phyloP scores from a whole-genome alignment of 2,329 filamentous ascomycete genomes.

The Botrytis cinerea region DNA sequence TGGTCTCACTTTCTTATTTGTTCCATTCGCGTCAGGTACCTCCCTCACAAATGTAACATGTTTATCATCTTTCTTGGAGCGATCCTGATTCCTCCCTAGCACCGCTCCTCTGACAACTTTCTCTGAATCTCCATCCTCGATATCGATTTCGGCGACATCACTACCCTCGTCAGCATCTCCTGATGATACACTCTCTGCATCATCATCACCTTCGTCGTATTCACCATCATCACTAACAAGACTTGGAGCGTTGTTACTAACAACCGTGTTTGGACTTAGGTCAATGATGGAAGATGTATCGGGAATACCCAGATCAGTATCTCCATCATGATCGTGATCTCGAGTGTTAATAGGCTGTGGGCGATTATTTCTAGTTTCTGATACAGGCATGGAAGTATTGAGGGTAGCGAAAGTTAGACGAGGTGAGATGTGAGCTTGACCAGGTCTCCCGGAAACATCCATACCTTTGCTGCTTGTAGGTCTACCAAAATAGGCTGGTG shows the following conservation, averaged over 20 bases:
- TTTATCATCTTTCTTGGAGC: conserved; percentile 40
- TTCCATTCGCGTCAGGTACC: conserved; percentile 20
- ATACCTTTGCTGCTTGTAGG: conserved; percentile 61
- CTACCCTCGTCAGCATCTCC: conserved; percentile 58
- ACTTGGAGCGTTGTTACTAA: conserved; percentile 76
- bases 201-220: conserved; percentile 70
- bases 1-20: background rate
- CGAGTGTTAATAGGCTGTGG: conserved; percentile 26
- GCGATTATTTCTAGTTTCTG: conserved; percentile 26
- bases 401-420: conserved; percentile 43
- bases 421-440: conserved; percentile 46
- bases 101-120: conserved; percentile 37
- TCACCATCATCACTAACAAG: conserved; percentile 80
- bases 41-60: conserved; percentile 44
- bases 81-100: conserved; percentile 33
- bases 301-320: conserved; percentile 46
- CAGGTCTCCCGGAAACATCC: conserved; percentile 41
- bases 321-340: conserved; percentile 33
- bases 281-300: conserved; percentile 59
- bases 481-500: conserved; percentile 51
- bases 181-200: conserved; percentile 52
- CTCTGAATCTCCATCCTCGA: conserved; percentile 52
- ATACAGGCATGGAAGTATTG: conserved; percentile 33
- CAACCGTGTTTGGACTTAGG: conserved; percentile 67
- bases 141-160: conserved; percentile 62